Evolutionary conservation across 495 filamentous ascomycete genomes (phyloP).

Genomic region (Aspergillus nanangensis): DNA sequence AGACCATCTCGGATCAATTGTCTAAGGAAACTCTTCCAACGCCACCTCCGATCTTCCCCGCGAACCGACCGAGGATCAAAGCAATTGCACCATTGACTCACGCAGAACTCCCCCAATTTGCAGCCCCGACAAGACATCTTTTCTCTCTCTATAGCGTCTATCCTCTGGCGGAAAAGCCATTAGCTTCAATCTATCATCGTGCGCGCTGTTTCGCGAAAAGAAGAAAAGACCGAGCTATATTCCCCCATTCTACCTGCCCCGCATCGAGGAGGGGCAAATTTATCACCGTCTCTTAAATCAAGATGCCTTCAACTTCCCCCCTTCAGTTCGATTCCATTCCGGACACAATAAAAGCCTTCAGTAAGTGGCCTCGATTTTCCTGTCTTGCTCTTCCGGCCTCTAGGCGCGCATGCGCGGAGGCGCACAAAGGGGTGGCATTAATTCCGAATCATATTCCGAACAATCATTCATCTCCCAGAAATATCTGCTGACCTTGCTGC

Average conservation of each 20-base stretch:
- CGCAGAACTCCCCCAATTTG: not conserved
- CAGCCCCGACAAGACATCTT: too few species aligned
- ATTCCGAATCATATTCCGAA: not conserved
- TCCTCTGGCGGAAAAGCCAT: not conserved
- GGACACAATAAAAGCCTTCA: slow-evolving; percentile 77
- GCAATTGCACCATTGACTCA: not conserved
- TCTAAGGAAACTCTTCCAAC: not conserved
- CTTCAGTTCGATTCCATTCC: slow-evolving; percentile 76
- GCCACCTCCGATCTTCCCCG: slow-evolving; percentile 1
- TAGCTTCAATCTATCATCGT: not conserved
- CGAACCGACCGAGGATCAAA: not conserved
- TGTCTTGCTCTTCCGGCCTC: slow-evolving; percentile 4
- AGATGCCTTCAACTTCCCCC: slow-evolving; percentile 34
- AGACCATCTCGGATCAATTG: not conserved
- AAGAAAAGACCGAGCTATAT: not conserved
- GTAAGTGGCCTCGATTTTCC: slow-evolving; percentile 44
- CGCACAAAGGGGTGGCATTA: not conserved
- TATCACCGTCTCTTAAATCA: slow-evolving; percentile 3
- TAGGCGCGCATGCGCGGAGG: not conserved
- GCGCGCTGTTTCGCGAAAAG: too few species aligned
- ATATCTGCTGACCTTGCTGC: too few species aligned
- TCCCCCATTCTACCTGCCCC: not conserved
- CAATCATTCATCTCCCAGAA: too few species aligned
- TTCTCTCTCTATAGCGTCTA: not conserved
- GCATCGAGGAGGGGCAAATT: not conserved